Evolutionary conservation across 176 grass and related monocot genomes (phyloP), one percentile per base, ranked within the genome.

Genomic region (Elaeis guineensis): DNA sequence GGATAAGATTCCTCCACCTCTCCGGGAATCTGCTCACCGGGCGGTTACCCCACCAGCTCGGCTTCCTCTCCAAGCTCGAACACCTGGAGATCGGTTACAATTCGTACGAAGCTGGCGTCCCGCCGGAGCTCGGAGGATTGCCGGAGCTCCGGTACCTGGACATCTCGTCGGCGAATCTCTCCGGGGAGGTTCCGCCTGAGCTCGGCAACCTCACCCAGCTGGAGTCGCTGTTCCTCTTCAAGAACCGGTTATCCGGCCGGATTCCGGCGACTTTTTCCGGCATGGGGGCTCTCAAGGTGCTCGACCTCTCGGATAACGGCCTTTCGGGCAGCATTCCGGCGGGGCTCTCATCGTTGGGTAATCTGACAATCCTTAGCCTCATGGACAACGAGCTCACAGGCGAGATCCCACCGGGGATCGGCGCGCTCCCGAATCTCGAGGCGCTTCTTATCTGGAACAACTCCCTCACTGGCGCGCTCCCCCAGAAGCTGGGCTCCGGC

Each of bases 401-500:
- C 21, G 19, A 57, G 6, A 67, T 97, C 67, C 92, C 92, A 12
- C 21, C 51, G 4, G 64, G 72, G 26, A 73, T 97, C 56, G 81
- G 87, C 12, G 35, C 35, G 16, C 74, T 97, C 1, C 80, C 80
- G 7, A 78, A 69, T 56, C 87, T 97, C 48, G 69, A 90, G 75
- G 81, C 69, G 67, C 73, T 97, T 5, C 81, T 85, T 62, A 76
- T 97, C 11, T 97, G 92, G 92, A 97, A 97, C 80, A 97, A 97
- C 78, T 97, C 92, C 12, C 63, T 97, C 55, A 64, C 73, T 4
- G 92, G 92, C 0, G 19, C 25, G 58, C 76, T 97, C 35, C 92
- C 92, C 21, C 44, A 22, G 25, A 44, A 72, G 2, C 79, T 97
- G 7, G 84, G 92, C 58, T 50, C 58, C 4, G 82, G 70, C 19